These are phyloP conservation scores for Zoysia pacifica DNA, from an alignment of 176 grass and related monocot genomes.

Conservation along the genomic window DNA sequence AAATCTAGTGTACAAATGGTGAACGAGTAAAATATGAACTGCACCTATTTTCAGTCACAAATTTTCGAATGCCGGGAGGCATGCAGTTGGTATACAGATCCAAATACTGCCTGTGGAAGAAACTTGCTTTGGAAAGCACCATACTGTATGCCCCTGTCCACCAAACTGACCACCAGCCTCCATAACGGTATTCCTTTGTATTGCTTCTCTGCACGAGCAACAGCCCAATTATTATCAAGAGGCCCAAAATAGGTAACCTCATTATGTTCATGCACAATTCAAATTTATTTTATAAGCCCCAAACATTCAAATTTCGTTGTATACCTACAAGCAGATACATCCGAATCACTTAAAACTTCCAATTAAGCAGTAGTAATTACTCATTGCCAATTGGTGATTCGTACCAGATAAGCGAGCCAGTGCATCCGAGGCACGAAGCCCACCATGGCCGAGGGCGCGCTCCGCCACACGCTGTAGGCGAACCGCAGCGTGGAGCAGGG, in stretches of 20 bases:
- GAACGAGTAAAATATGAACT: not conserved
- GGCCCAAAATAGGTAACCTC: not conserved
- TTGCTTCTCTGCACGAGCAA: slow-evolving; percentile 42
- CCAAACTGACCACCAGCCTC: slow-evolving; percentile 99
- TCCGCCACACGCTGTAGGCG: slow-evolving; percentile 71
- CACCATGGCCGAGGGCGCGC: slow-evolving; percentile 66
- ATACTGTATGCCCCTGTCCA: slow-evolving; percentile 94
- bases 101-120: slow-evolving; percentile 76
- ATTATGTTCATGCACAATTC: not conserved
- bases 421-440: slow-evolving; percentile 92
- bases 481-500: slow-evolving; percentile 76
- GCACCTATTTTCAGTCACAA: slow-evolving; percentile 71
- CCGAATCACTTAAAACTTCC: not conserved
- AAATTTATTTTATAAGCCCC: not conserved
- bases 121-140: slow-evolving; percentile 88
- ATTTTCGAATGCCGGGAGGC: slow-evolving; percentile 62
- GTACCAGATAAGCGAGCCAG: slow-evolving; percentile 54
- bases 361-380: not conserved
- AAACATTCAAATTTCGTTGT: not conserved
- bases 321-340: not conserved
- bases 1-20: slow-evolving; percentile 5
- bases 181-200: slow-evolving; percentile 53
- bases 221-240: not conserved
- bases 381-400: not conserved
- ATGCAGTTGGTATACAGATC: slow-evolving; percentile 79